Percentiles rank a stretch among this genome's conserved stretches.
Evolutionary conservation across 352 stramenopile genomes (phyloP).

Genomic region (Globisporangium uncinulatum): DNA sequence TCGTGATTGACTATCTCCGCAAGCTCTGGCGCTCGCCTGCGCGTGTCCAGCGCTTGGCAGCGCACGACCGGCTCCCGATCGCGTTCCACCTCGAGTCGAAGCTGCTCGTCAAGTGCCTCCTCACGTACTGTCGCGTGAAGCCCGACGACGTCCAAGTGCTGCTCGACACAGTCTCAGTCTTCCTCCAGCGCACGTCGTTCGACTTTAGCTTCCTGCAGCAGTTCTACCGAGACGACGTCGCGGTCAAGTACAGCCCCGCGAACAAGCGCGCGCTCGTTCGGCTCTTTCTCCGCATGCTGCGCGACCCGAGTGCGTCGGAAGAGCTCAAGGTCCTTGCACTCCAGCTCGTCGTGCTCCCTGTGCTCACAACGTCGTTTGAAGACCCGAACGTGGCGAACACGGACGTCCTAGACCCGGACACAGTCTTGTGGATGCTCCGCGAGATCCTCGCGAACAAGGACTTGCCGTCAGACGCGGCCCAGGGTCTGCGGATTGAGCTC

Average conservation of each 20-base stretch:
- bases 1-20: conserved; percentile 91
- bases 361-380: conserved; percentile 87
- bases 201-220: conserved; percentile 94
- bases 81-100: conserved; percentile 95
- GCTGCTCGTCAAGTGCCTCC: conserved; percentile 92
- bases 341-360: conserved; percentile 92
- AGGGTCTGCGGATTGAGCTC: conserved; percentile 87
- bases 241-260: conserved; percentile 40
- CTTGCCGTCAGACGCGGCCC: conserved; percentile 53
- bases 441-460: conserved; percentile 87
- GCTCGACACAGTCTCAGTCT: conserved; percentile 94
- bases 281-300: conserved; percentile 87
- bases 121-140: conserved; percentile 90
- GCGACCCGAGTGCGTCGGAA: conserved; percentile 59
- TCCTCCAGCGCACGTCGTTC: conserved; percentile 89
- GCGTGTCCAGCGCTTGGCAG: conserved; percentile 61
- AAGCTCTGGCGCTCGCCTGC: conserved; percentile 93
- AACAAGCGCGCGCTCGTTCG: conserved; percentile 86
- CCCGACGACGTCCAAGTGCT: conserved; percentile 94
- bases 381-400: conserved; percentile 69
- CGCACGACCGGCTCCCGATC: conserved; percentile 76
- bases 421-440: conserved; percentile 84
- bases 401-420: conserved; percentile 83
- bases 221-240: conserved; percentile 87
- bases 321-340: conserved; percentile 92